Conservation (phyloP, 2,329 filamentous ascomycete species). For the Coniochaeta prunicola region DNA sequence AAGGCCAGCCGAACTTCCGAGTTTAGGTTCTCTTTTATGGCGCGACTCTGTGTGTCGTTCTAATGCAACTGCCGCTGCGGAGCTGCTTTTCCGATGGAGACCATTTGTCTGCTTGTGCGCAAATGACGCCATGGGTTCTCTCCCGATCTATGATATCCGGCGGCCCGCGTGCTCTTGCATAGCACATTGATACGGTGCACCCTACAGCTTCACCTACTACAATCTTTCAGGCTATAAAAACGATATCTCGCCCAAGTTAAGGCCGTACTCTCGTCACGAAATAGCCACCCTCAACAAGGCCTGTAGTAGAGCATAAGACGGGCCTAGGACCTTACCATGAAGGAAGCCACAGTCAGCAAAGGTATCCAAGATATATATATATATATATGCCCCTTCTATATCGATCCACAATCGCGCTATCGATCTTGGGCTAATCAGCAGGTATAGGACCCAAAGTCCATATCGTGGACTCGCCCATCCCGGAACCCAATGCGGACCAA, state of each 20-base stretch:
- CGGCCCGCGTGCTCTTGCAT: not conserved
- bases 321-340: not conserved
- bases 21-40: no score
- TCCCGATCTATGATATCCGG: not conserved
- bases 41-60: no score
- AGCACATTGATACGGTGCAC: not conserved
- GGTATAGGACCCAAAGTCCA: slow-evolving; percentile 22
- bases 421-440: not conserved
- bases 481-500: slow-evolving; percentile 27
- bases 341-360: not conserved
- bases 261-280: not conserved
- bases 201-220: no score
- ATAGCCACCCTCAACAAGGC: not conserved
- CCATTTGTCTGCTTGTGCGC: not conserved
- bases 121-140: not conserved
- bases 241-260: not conserved
- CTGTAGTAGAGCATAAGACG: not conserved
- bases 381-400: not conserved
- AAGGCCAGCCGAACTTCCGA: no score
- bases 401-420: not conserved
- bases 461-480: slow-evolving; percentile 31
- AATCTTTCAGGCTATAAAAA: not conserved
- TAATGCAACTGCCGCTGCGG: not conserved
- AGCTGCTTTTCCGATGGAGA: not conserved
- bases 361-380: not conserved